Percentiles rank a stretch among this genome's conserved stretches.
These are phyloP conservation scores for Colletotrichum lini DNA, from an alignment of 2,329 filamentous ascomycete genomes.

Conservation along the genomic window DNA sequence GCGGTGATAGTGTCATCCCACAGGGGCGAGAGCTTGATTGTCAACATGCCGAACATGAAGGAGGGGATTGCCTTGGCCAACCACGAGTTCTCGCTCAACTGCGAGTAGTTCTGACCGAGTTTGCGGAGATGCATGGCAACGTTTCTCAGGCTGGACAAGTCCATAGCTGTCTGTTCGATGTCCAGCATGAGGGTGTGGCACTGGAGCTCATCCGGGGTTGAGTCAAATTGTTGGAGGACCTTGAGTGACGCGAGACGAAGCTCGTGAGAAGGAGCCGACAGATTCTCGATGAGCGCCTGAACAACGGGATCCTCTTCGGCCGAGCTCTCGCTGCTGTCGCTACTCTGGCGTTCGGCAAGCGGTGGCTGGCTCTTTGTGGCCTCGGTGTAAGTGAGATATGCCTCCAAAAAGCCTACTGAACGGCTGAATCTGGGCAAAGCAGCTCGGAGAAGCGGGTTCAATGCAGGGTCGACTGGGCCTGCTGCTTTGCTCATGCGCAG, in stretches of 20 bases:
- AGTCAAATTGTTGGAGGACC: conserved; percentile 75
- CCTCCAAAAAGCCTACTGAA: conserved; percentile 76
- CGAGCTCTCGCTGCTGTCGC: conserved; percentile 60
- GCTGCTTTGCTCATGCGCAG: conserved; percentile 74
- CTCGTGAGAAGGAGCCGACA: conserved; percentile 81
- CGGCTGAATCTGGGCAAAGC: conserved; percentile 77
- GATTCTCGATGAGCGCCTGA: conserved; percentile 77
- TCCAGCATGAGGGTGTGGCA: conserved; percentile 78
- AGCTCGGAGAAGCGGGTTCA: conserved; percentile 77
- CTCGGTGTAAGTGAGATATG: conserved; percentile 70
- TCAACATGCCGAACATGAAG: conserved; percentile 91
- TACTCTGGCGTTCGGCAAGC: conserved; percentile 43
- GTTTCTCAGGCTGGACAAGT: conserved; percentile 80
- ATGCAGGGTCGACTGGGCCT: conserved; percentile 69
- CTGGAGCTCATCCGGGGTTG: conserved; percentile 63
- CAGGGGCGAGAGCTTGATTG: conserved; percentile 85
- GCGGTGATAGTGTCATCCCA: conserved; percentile 88
- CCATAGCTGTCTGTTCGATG: conserved; percentile 85
- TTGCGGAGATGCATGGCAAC: conserved; percentile 90
- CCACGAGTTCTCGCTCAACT: conserved; percentile 72
- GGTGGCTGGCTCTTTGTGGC: conserved; percentile 45
- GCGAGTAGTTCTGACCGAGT: conserved; percentile 75
- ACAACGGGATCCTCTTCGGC: conserved; percentile 71
- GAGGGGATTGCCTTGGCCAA: conserved; percentile 80
- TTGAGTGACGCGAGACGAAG: conserved; percentile 81